Conservation (phyloP, 805 yeast genomes). For the Spathaspora girioi region DNA sequence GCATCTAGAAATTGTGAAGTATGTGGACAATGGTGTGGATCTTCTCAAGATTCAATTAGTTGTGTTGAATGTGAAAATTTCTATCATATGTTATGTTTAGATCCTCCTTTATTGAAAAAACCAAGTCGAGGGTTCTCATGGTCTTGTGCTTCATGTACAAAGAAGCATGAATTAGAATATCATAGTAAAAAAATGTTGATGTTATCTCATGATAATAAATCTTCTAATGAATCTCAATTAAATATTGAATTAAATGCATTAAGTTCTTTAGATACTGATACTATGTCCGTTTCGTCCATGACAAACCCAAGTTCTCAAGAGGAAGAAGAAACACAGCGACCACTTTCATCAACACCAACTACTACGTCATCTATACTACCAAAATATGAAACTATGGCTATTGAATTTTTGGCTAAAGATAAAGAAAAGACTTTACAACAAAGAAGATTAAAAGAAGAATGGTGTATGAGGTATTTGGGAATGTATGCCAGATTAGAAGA, state of each 20-base stretch:
- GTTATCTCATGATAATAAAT: conserved; percentile 41
- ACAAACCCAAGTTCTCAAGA: conserved; percentile 1
- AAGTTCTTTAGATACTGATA: conserved; percentile 7
- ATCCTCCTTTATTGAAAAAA: conserved; percentile 75
- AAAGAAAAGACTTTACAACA: conserved; percentile 34
- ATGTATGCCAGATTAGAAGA: conserved; percentile 72
- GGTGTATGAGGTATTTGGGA: conserved; percentile 81
- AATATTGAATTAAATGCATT: conserved; percentile 15
- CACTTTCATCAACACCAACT: neutral
- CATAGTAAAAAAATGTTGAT: conserved; percentile 35
- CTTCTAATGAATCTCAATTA: conserved; percentile 36
- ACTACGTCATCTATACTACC: conserved; percentile 28
- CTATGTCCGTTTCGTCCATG: neutral
- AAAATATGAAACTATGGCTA: conserved; percentile 55
- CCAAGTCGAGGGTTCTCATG: conserved; percentile 89
- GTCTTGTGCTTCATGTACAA: conserved; percentile 82
- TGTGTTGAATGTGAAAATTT: conserved; percentile 74
- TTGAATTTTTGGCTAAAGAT: conserved; percentile 49
- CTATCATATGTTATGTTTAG: conserved; percentile 80
- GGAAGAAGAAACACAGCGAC: conserved; percentile 1
- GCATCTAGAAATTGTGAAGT: conserved; percentile 55
- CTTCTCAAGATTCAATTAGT: conserved; percentile 57
- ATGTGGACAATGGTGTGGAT: conserved; percentile 83
- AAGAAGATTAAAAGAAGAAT: conserved; percentile 60
- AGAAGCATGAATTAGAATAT: conserved; percentile 46